Conservation (phyloP, 257 asterid species). For the Salvia splendens region DNA sequence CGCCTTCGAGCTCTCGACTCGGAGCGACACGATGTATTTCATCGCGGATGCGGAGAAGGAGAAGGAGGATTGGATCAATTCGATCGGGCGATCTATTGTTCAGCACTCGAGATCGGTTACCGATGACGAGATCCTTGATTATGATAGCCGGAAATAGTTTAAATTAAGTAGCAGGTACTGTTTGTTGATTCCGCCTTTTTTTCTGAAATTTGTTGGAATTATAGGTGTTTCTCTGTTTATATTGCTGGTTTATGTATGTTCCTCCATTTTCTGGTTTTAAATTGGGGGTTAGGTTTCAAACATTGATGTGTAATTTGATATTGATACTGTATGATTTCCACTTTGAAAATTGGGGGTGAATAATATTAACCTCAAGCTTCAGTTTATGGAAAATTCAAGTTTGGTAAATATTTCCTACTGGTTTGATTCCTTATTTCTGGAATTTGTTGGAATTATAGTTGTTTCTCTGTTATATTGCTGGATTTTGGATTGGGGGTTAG, state of each 20-base stretch:
- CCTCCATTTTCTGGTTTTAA: too few species aligned
- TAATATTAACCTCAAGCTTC: too few species aligned
- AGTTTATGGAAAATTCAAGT: too few species aligned
- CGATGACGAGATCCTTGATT: conserved; percentile 76
- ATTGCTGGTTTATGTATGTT: conserved; percentile 5
- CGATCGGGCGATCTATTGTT: conserved; percentile 73
- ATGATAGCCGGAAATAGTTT: conserved; percentile 46
- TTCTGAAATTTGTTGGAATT: conserved; percentile 2
- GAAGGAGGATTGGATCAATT: conserved; percentile 95
- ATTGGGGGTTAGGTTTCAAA: conserved; percentile 7
- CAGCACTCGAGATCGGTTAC: conserved; percentile 92
- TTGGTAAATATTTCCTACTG: too few species aligned
- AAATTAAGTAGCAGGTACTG: conserved; percentile 4
- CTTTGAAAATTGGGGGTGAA: too few species aligned
- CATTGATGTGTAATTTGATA: neutral
- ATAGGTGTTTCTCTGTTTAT: conserved; percentile 1
- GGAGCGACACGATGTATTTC: conserved; percentile 87
- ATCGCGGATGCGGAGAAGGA: conserved; percentile 92
- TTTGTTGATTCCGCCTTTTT: neutral
- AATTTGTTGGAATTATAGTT: too few species aligned
- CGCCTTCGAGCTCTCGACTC: conserved; percentile 85
- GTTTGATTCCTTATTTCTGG: too few species aligned
- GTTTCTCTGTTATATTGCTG: too few species aligned
- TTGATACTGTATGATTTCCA: too few species aligned
- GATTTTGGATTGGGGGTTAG: too few species aligned